These are phyloP conservation scores for Ganoderma leucocontextum DNA, from an alignment of 1,284 basidiomycete genomes.

Conservation along the genomic window DNA sequence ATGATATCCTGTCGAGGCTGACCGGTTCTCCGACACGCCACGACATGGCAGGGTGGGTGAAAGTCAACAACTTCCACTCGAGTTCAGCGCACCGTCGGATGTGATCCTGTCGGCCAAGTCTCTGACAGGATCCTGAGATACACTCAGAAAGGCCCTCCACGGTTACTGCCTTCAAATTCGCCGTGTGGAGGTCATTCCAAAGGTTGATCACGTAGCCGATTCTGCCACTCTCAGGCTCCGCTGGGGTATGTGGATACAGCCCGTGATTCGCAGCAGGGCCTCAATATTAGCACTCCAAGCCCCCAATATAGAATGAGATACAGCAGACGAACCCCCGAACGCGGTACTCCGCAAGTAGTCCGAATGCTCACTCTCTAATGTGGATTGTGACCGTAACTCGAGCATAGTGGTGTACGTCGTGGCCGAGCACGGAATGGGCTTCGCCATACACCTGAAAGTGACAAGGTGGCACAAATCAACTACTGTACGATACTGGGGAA, in stretches of 20 bases:
- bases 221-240: not conserved
- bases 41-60: not conserved
- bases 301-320: not conserved
- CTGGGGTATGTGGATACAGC: not conserved
- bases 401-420: not conserved
- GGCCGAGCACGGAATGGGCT: too few species aligned
- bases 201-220: not conserved
- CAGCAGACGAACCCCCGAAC: not conserved
- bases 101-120: not conserved
- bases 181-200: not conserved
- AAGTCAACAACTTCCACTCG: not conserved
- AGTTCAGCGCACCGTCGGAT: not conserved
- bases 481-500: not conserved
- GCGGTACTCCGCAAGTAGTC: not conserved
- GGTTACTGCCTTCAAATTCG: not conserved
- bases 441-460: not conserved
- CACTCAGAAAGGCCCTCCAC: not conserved
- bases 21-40: not conserved
- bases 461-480: not conserved
- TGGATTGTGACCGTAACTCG: not conserved
- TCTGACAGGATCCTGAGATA: not conserved
- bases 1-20: not conserved
- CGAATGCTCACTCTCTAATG: not conserved
- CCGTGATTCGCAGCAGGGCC: too few species aligned
- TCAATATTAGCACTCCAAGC: not conserved